Conservation (phyloP, 2,329 filamentous ascomycete genomes). For the Drechmeria coniospora region DNA sequence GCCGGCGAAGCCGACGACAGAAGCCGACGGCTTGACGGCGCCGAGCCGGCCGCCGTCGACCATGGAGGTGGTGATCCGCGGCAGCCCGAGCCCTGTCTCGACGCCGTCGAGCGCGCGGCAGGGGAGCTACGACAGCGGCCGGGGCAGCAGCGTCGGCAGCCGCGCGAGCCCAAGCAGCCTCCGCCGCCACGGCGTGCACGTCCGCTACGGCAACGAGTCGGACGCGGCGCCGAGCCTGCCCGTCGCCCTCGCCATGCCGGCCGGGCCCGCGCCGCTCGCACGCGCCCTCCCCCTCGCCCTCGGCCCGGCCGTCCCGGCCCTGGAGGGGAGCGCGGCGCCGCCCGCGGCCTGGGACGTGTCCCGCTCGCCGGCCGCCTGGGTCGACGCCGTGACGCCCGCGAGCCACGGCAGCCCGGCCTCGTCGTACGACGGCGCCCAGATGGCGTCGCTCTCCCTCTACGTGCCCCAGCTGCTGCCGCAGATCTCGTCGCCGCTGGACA, state of each 20-base stretch:
- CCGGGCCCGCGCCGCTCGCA: neutral
- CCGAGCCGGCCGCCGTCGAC: neutral
- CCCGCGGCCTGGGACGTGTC: conserved; percentile 10
- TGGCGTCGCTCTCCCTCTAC: conserved; percentile 12
- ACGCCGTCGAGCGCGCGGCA: conserved; percentile 5
- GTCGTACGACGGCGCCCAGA: conserved; percentile 6
- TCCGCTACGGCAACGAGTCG: conserved; percentile 2
- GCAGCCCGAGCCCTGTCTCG: conserved; percentile 9
- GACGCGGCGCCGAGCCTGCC: conserved; percentile 3
- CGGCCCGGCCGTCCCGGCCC: too few species aligned
- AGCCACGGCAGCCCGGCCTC: conserved; percentile 11
- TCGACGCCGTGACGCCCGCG: conserved; percentile 10
- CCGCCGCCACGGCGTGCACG: conserved; percentile 1
- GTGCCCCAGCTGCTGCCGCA: conserved; percentile 15
- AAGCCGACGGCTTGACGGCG: neutral
- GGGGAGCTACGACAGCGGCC: conserved; percentile 6
- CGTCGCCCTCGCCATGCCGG: neutral
- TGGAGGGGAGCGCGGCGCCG: too few species aligned
- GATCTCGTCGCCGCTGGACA: conserved; percentile 13
- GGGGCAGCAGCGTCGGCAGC: conserved; percentile 3
- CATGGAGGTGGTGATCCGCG: conserved; percentile 9
- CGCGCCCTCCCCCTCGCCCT: too few species aligned
- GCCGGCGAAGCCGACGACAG: neutral
- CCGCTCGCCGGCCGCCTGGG: conserved; percentile 9
- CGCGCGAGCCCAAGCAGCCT: conserved; percentile 1